Evolutionary conservation across 345 rosid genomes (phyloP), one percentile per base, ranked within the genome.

Genomic region (Gossypium longicalyx): DNA sequence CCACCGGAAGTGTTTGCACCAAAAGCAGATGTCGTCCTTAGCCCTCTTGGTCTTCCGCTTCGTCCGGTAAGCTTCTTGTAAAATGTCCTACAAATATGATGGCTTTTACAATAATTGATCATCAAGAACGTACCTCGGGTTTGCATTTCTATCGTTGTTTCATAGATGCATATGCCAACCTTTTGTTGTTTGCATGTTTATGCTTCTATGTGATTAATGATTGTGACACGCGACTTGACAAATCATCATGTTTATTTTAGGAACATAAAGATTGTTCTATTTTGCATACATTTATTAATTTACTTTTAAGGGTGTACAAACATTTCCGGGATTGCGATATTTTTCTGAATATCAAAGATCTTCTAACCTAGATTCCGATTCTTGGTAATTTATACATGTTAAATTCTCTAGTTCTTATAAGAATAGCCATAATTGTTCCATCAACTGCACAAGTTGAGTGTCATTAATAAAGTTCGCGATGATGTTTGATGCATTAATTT

Each of bases 41-140:
- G 91, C 81, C 88, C 93, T 71, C 71, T 85, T 53, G 98, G 96
- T 74, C 89, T 91, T 77, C 98, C 99, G 51, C 70, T 91, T 78
- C 97, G 91, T 71, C 94, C 91, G 1, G 99, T 95, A 83, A 89
- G 93, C 80, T 71, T 77, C 75, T 76, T 20, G 71, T 41, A 34
- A 13, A 20, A 45, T 9, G 45, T 67, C n/a, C 56, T 58, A 69
- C n/a, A 58, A 12, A 71, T 75, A 62, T 53, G 63, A 72, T 59
- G 45, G 38, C 54, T 67, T 66, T 66, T 66, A n/a, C 70, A 20
- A 44, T 9, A 67, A 22, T 10, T 66, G 29, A 7, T 45, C 20
- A 17, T 20, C 41, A 34, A 34, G 41, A 34, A 34, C 0, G 41
- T 34, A 5, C 41, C 41, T 5, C 0, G 41, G 41, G 41, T 34